Conservation (phyloP, 441 rosid species). For the Brassica hybrid region DNA sequence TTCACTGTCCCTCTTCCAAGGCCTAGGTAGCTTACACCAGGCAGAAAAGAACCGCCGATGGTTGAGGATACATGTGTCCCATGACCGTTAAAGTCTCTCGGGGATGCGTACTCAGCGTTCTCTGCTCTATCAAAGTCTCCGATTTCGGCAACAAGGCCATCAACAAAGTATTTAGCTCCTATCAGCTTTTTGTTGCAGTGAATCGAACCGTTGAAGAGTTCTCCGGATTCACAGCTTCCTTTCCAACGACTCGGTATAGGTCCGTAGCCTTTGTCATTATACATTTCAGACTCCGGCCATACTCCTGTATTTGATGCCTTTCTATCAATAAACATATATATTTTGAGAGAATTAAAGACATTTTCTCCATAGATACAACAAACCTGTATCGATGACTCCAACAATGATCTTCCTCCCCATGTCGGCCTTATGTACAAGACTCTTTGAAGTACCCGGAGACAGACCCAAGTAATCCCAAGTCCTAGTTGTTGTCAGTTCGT, state of each 20-base stretch:
- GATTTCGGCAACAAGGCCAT: slow-evolving; percentile 55
- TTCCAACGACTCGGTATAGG: slow-evolving; percentile 67
- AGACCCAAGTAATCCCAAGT: slow-evolving; percentile 44
- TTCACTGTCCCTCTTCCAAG: slow-evolving; percentile 56
- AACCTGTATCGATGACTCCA: slow-evolving; percentile 38
- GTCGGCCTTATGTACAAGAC: slow-evolving; percentile 27
- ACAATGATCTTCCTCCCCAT: slow-evolving; percentile 31
- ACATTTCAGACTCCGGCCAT: slow-evolving; percentile 75
- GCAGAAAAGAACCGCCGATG: slow-evolving; percentile 61
- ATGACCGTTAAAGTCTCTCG: slow-evolving; percentile 67
- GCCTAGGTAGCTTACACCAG: slow-evolving; percentile 55
- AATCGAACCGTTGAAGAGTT: slow-evolving; percentile 24
- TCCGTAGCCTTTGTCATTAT: slow-evolving; percentile 58
- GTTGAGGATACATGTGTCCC: slow-evolving; percentile 81
- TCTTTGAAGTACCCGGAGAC: slow-evolving; percentile 33
- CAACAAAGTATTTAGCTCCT: slow-evolving; percentile 65
- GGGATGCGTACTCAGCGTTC: slow-evolving; percentile 55
- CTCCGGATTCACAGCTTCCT: slow-evolving; percentile 58
- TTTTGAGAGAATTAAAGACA: background rate
- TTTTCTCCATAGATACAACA: slow-evolving; percentile 12
- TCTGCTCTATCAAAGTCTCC: slow-evolving; percentile 46
- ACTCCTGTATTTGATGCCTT: slow-evolving; percentile 47
- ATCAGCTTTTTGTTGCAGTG: slow-evolving; percentile 54
- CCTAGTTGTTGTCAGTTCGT: slow-evolving; percentile 35
- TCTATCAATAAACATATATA: slow-evolving; percentile 1